A percentile compares a stretch with the other conserved stretches of the same genome.
Conservation (phyloP, 352 stramenopile species). For the Thalassiosira delicatula region DNA sequence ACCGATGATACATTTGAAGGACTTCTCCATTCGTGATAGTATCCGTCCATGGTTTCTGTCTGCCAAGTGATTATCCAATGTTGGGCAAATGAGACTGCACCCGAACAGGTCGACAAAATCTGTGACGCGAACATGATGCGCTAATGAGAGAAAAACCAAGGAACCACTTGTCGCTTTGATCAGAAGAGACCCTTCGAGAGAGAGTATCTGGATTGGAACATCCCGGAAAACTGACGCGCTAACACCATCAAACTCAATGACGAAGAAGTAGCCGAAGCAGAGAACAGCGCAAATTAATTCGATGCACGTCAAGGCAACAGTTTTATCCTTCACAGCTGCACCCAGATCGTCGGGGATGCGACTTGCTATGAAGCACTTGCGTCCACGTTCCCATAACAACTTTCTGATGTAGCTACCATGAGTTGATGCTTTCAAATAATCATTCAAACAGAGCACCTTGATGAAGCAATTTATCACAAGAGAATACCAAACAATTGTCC, state of each 20-base stretch:
- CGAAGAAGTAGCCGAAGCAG: slow-evolving; percentile 12
- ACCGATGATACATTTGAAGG: too few species aligned
- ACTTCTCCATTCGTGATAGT: too few species aligned
- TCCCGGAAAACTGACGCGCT: slow-evolving; percentile 1
- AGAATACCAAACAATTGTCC: too few species aligned
- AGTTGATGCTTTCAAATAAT: slow-evolving; percentile 3
- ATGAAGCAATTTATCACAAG: too few species aligned
- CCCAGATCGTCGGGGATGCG: not conserved
- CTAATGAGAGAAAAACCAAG: slow-evolving; percentile 48
- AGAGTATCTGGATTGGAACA: not conserved
- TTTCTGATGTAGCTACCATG: not conserved
- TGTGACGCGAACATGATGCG: too few species aligned
- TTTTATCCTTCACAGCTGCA: not conserved
- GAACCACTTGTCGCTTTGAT: slow-evolving; percentile 9
- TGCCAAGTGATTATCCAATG: too few species aligned
- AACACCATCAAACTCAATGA: not conserved
- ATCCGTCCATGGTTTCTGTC: too few species aligned
- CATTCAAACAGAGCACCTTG: slow-evolving; percentile 11
- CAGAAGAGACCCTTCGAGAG: slow-evolving; percentile 9
- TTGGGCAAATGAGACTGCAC: too few species aligned
- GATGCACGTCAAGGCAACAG: not conserved
- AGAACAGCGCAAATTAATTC: not conserved
- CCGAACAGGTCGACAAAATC: too few species aligned
- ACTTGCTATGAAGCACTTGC: not conserved
- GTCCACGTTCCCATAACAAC: not conserved